Conservation (phyloP, 352 stramenopile genomes). For the Phytopythium helicoides region DNA sequence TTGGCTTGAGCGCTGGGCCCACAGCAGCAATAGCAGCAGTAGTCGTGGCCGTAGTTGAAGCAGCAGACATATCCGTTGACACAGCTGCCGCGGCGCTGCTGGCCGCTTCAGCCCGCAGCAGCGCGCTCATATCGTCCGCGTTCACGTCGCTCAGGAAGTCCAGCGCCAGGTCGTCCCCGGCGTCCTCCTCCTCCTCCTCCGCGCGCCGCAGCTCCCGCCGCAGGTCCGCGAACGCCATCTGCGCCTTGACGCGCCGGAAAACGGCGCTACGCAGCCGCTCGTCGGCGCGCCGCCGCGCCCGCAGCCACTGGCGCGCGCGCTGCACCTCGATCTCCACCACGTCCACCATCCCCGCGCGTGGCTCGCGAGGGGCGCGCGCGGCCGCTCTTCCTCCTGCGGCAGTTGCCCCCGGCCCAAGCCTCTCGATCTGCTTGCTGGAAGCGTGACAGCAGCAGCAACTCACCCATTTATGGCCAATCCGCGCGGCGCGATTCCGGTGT, state of each 20-base stretch:
- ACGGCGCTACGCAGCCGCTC: conserved; percentile 13
- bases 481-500: too few relatives aligned
- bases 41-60: conserved; percentile 7
- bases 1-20: conserved; percentile 15
- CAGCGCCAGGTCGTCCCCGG: conserved; percentile 26
- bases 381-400: too few relatives aligned
- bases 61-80: neutral
- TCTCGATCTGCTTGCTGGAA: too few relatives aligned
- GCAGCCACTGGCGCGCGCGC: conserved; percentile 36
- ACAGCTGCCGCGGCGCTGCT: neutral
- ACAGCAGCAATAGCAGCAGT: neutral
- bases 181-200: conserved; percentile 19
- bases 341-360: conserved; percentile 4
- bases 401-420: too few relatives aligned
- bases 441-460: too few relatives aligned
- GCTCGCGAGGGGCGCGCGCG: too few relatives aligned
- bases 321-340: conserved; percentile 46
- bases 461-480: too few relatives aligned
- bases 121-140: conserved; percentile 42
- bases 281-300: conserved; percentile 8
- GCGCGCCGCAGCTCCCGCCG: conserved; percentile 26
- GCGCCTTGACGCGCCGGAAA: conserved; percentile 29
- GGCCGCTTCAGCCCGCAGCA: conserved; percentile 40
- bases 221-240: conserved; percentile 44
- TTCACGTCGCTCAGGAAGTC: conserved; percentile 59